phyloP scores from a whole-genome alignment of 1,284 basidiomycete genomes.

The Ceratobasidium sp. region DNA sequence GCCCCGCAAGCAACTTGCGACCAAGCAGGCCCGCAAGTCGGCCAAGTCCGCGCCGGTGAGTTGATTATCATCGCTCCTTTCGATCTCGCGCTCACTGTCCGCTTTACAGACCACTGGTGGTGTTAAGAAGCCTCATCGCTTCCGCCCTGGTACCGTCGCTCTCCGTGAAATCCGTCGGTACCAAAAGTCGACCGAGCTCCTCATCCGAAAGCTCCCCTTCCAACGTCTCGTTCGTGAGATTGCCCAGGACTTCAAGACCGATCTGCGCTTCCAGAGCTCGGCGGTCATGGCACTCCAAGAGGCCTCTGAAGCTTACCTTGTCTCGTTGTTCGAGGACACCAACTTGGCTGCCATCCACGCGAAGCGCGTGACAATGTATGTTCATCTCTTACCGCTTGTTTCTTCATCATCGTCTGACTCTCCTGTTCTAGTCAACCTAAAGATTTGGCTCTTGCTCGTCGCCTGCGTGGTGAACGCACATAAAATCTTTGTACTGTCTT shows the following conservation, averaged over 20 bases:
- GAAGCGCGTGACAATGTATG: constrained; percentile 80
- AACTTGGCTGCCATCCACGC: constrained; percentile 93
- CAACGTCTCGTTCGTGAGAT: constrained; percentile 80
- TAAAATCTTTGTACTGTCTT: constrained; percentile 51
- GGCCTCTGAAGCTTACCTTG: constrained; percentile 85
- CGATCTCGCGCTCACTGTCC: not conserved
- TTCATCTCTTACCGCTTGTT: constrained; percentile 30
- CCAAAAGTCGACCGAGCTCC: constrained; percentile 82
- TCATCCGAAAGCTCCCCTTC: constrained; percentile 81
- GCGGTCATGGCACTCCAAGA: constrained; percentile 83
- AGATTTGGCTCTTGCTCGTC: constrained; percentile 75
- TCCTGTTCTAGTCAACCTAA: constrained; percentile 75
- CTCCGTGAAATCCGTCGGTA: constrained; percentile 86
- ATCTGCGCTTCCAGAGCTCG: constrained; percentile 83
- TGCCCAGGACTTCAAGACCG: constrained; percentile 64
- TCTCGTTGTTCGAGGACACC: constrained; percentile 89
- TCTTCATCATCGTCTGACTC: constrained; percentile 60
- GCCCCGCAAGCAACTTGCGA: constrained; percentile 62
- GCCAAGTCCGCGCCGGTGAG: constrained; percentile 50
- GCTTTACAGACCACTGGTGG: constrained; percentile 68
- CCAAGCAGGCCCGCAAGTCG: constrained; percentile 52
- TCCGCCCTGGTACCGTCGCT: constrained; percentile 78
- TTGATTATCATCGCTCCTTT: not conserved
- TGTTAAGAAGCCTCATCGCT: constrained; percentile 82
- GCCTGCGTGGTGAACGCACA: constrained; percentile 72